Conservation (phyloP, 1,284 basidiomycete species). For the Thelephora terrestris region DNA sequence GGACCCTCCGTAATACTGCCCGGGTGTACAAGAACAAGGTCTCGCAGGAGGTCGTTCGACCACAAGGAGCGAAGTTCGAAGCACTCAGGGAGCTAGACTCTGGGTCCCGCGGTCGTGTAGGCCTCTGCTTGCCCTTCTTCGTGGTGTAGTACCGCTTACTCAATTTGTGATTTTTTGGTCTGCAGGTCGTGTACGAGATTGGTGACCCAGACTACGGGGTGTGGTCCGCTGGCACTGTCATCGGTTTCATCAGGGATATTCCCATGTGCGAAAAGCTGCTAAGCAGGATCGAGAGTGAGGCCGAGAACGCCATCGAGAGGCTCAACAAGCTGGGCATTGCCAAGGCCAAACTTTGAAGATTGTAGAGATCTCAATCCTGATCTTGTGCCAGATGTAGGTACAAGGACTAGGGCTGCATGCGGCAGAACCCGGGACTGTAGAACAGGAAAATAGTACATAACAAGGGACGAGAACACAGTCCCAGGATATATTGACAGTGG, state of each 20-base stretch:
- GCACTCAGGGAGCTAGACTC: constrained; percentile 79
- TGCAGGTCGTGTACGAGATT: constrained; percentile 66
- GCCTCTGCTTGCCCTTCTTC: no score
- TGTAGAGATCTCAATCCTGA: not conserved
- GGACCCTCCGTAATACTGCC: constrained; percentile 79
- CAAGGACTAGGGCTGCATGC: no score
- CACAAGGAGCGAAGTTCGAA: constrained; percentile 82
- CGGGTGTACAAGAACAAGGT: constrained; percentile 86
- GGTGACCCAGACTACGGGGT: constrained; percentile 86
- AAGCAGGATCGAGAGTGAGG: constrained; percentile 65
- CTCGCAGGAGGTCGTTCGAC: constrained; percentile 70
- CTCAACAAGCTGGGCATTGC: constrained; percentile 29
- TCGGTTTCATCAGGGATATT: constrained; percentile 83
- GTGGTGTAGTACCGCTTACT: no score
- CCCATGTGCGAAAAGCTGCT: constrained; percentile 77
- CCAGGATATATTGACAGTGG: no score
- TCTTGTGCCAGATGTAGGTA: no score
- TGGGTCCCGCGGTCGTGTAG: constrained; percentile 50
- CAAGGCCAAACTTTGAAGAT: constrained; percentile 36
- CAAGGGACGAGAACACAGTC: no score
- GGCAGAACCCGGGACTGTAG: no score
- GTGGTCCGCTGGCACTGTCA: constrained; percentile 72
- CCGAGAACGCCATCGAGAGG: constrained; percentile 59
- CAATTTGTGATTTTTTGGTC: no score
- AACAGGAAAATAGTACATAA: no score